Base-by-base conservation (phyloP, 257 asterid genomes). In the Parsonsia alboflavescens region DNA sequence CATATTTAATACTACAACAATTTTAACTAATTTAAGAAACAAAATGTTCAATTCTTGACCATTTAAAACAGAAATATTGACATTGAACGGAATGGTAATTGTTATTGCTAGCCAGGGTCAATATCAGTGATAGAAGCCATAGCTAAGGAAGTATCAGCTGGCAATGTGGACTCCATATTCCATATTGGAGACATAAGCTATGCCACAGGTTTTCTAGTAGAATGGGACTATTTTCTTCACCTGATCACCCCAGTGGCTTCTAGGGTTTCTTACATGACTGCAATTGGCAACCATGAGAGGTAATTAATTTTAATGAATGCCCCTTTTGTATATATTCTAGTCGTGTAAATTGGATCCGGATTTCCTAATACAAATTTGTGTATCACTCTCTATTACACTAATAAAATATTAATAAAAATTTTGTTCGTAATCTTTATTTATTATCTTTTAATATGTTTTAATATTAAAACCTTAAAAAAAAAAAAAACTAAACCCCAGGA, bases 121-220 rank as follows among this genome's bases (percentile, higher is more conserved):
- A 64, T 86, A 11, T 81, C 92, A 13, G 98, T 91, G 26, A 68
- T 79, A 56, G 78, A 89, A 49, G 97, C 96, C 24, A 84, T 91
- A 84, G 77, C 49, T 0, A 80, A 78, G 0, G 96, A 89, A 75
- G 82, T 89, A 16, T 81, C 89, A 0, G 77, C 85, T 0, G 91
- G 97, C 3, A 69, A 44, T n/a, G 73, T 88, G 0, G 96, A 93
- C 80, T 86, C 97, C 6, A 75, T 91, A 61, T 93, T 89, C 78
- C 98, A 93, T 85, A 89, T 93, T 0, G 98, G 98, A 66, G 98
- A 93, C 85, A 91, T 93, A 75, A 93, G 98, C 82, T 93, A 91
- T 16, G 98, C 96, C 68, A 93, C 97, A 0, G 97, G 97, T 2
- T 93, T 93, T 79, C 76, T 93, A 2, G 97, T 86, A 0, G 98